Conservation (phyloP, 768 basidiomycete genomes). For the Hortiboletus campestris region DNA sequence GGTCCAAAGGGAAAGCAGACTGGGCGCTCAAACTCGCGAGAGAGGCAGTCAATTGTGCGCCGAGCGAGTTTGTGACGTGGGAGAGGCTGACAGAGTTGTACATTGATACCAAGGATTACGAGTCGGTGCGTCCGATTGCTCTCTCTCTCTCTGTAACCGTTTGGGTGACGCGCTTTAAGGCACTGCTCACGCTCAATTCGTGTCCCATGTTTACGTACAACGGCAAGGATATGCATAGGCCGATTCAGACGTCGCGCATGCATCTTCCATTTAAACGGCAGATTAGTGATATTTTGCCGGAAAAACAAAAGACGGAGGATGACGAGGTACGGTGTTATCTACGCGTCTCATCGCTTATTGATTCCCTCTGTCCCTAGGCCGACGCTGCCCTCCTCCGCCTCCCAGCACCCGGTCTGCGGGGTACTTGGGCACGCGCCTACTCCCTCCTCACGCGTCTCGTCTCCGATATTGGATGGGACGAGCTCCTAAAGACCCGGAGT, state of each 20-base stretch:
- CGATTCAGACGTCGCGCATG: slow-evolving; percentile 72
- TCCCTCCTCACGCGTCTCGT: slow-evolving; percentile 87
- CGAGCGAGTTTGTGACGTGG: slow-evolving; percentile 99
- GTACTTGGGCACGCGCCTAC: slow-evolving; percentile 96
- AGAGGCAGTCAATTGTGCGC: slow-evolving; percentile 97
- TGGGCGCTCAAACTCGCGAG: slow-evolving; percentile 92
- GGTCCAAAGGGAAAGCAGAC: slow-evolving; percentile 76
- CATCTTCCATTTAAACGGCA: slow-evolving; percentile 85
- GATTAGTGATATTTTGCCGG: slow-evolving; percentile 89
- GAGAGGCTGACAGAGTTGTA: slow-evolving; percentile 95
- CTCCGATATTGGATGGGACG: slow-evolving; percentile 97
- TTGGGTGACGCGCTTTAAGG: slow-evolving; percentile 33
- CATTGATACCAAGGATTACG: slow-evolving; percentile 85
- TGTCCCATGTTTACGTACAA: slow-evolving; percentile 99
- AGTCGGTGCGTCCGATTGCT: slow-evolving; percentile 44
- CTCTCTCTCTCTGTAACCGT: background rate
- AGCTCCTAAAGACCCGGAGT: slow-evolving; percentile 92
- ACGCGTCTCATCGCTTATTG: background rate
- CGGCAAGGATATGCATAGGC: slow-evolving; percentile 89
- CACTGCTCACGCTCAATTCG: slow-evolving; percentile 92
- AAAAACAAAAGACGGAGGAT: slow-evolving; percentile 76
- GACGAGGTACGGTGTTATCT: slow-evolving; percentile 57
- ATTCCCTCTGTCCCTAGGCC: slow-evolving; percentile 47
- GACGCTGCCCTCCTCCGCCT: slow-evolving; percentile 93
- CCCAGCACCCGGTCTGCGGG: slow-evolving; percentile 90